A percentile compares a stretch with the other conserved stretches of the same genome.
Evolutionary conservation across 306 rosid genomes (phyloP).

Genomic region (Rosa rugosa): DNA sequence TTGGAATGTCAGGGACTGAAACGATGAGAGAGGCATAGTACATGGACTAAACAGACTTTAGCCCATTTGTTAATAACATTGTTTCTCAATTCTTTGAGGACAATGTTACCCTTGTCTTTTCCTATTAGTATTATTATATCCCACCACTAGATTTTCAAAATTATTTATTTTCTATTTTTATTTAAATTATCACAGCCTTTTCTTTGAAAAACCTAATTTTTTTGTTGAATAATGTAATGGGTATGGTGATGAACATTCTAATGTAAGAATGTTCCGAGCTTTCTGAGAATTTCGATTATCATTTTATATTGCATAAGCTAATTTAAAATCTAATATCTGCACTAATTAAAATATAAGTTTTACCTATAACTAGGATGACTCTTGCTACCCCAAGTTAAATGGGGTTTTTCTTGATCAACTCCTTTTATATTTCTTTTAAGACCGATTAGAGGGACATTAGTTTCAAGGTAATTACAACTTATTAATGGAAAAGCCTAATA

Average conservation of each 20-base stretch:
- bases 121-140: slow-evolving; percentile 23
- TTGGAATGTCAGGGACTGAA: no score
- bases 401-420: background rate
- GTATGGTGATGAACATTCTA: slow-evolving; percentile 12
- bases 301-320: background rate
- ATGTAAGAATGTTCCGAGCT: slow-evolving; percentile 27
- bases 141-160: slow-evolving; percentile 16
- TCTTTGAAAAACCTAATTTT: slow-evolving; percentile 12
- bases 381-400: background rate
- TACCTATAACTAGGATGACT: background rate
- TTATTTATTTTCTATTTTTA: background rate
- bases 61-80: background rate
- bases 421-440: background rate
- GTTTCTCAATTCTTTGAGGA: slow-evolving; percentile 21
- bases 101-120: slow-evolving; percentile 48
- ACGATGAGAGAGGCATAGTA: no score
- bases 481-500: background rate
- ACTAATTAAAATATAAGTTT: background rate
- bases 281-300: slow-evolving; percentile 9
- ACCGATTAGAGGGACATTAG: background rate
- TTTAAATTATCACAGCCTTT: background rate
- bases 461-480: background rate
- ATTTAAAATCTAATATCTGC: background rate
- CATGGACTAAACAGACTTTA: no score
- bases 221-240: background rate